Conservation (phyloP, 2,329 filamentous ascomycete species). For the Fusarium sp. region DNA sequence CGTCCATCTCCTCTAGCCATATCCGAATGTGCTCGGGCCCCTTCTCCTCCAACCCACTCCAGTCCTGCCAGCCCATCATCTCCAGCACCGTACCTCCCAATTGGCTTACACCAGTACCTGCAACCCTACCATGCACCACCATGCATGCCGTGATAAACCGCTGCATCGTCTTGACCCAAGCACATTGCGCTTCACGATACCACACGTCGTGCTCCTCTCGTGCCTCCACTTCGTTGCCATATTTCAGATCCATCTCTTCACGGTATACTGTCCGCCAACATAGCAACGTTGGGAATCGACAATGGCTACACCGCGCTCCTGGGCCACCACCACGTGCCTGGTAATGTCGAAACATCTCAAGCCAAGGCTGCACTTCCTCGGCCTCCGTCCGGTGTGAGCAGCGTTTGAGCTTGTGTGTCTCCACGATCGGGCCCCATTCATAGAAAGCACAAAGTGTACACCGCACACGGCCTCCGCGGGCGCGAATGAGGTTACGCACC, state of each 20-base stretch:
- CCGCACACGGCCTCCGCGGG: neutral
- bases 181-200: neutral
- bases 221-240: neutral
- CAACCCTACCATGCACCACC: neutral
- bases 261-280: conserved; percentile 4
- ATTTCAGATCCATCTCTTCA: neutral
- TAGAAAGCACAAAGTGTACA: neutral
- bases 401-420: neutral
- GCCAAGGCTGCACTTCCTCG: neutral
- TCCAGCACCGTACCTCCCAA: neutral
- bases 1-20: neutral
- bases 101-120: neutral
- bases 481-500: neutral
- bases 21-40: neutral
- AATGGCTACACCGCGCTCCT: neutral
- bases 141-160: neutral
- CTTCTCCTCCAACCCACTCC: neutral
- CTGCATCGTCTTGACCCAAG: neutral
- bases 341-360: neutral
- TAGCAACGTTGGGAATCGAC: neutral
- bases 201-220: neutral
- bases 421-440: neutral
- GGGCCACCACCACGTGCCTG: neutral
- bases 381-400: neutral
- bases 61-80: neutral